phyloP scores from a whole-genome alignment of 148 eudicot species.

The Bassia scoparia region DNA sequence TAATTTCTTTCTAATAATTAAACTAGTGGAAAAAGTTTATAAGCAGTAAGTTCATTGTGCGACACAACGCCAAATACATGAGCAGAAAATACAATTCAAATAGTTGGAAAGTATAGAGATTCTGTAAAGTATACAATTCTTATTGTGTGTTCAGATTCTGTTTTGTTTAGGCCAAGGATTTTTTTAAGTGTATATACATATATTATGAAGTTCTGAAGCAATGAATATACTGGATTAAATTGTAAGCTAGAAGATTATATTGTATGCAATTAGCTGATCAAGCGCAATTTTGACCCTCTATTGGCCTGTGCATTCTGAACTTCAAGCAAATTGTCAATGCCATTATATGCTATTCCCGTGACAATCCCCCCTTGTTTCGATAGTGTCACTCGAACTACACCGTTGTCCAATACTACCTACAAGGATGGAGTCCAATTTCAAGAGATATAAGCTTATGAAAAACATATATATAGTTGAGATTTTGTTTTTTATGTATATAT shows the following conservation, averaged over 20 bases:
- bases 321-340: slow-evolving; percentile 80
- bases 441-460: background rate
- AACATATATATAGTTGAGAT: no score
- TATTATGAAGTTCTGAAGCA: background rate
- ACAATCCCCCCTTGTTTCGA: slow-evolving; percentile 80
- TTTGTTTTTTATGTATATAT: no score
- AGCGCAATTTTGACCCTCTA: slow-evolving; percentile 58
- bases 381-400: slow-evolving; percentile 61
- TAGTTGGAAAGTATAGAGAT: no score
- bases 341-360: slow-evolving; percentile 63
- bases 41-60: no score
- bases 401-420: slow-evolving; percentile 82
- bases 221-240: background rate
- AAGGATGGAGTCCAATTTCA: slow-evolving; percentile 8
- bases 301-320: slow-evolving; percentile 49
- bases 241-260: background rate
- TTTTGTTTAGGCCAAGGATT: no score
- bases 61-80: no score
- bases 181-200: no score
- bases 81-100: no score
- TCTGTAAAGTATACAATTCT: no score
- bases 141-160: background rate
- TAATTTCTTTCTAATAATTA: no score
- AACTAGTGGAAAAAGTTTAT: no score
- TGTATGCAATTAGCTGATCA: background rate